phyloP scores from a whole-genome alignment of 2,329 filamentous ascomycete species.

The Allantophomopsis lycopodina region DNA sequence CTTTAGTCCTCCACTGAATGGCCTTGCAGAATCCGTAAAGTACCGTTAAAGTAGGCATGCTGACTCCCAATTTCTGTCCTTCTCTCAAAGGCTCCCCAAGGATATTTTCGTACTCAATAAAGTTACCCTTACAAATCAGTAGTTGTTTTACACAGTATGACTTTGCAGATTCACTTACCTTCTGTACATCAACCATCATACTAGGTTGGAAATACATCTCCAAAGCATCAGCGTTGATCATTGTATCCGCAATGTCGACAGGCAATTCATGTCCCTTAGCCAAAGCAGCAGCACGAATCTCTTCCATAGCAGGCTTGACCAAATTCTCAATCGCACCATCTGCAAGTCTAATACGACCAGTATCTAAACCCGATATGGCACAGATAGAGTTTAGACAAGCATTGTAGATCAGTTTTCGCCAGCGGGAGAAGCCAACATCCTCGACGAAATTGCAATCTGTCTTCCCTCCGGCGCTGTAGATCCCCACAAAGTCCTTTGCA shows the following conservation, averaged over 20 bases:
- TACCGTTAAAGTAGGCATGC: conserved; percentile 35
- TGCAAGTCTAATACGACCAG: conserved; percentile 6
- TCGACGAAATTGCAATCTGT: conserved; percentile 5
- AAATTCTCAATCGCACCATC: conserved; percentile 12
- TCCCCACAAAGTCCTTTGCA: conserved; percentile 7
- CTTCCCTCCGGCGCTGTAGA: conserved; percentile 7
- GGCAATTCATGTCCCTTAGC: conserved; percentile 9
- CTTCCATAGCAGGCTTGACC: conserved; percentile 13
- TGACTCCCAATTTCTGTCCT: conserved; percentile 30
- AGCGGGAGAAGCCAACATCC: conserved; percentile 10
- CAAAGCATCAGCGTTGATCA: conserved; percentile 4
- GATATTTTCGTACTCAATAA: conserved; percentile 40
- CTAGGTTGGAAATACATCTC: conserved; percentile 12
- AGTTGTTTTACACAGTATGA: neutral
- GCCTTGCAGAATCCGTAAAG: conserved; percentile 37
- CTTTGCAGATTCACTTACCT: conserved; percentile 8
- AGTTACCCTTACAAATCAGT: conserved; percentile 27
- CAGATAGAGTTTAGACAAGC: conserved; percentile 10
- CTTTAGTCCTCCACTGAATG: conserved; percentile 27
- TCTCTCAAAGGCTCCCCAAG: conserved; percentile 37
- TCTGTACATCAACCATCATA: conserved; percentile 37
- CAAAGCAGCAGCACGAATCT: conserved; percentile 10
- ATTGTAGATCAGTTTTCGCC: conserved; percentile 10
- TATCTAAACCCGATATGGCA: conserved; percentile 7
- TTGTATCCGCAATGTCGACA: conserved; percentile 5